phyloP scores from a whole-genome alignment of 371 early-diverging fungal species.

The Lichtheimia ramosa region DNA sequence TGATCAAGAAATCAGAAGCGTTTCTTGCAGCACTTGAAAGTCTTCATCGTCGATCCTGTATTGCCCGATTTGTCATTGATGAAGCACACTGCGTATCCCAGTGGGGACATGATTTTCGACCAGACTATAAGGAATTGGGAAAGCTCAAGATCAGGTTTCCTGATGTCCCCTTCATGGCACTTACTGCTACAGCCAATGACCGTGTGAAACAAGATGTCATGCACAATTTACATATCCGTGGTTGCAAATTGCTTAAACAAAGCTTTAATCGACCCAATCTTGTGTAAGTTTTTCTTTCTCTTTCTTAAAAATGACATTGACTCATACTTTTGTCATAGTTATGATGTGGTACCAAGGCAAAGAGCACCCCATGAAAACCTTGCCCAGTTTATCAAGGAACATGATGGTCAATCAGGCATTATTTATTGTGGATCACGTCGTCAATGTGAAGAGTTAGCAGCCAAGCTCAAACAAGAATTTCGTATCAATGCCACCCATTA shows the following conservation, averaged over 20 bases:
- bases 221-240: conserved; percentile 65
- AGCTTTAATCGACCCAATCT: conserved; percentile 93
- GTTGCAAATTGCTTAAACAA: conserved; percentile 73
- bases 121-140: conserved; percentile 79
- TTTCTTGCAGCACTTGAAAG: conserved; percentile 60
- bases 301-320: background rate
- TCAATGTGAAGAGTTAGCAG: conserved; percentile 89
- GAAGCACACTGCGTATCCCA: conserved; percentile 98
- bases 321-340: conserved; percentile 31
- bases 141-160: conserved; percentile 66
- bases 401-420: conserved; percentile 87
- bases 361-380: conserved; percentile 39
- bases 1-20: conserved; percentile 73
- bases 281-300: conserved; percentile 22
- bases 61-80: conserved; percentile 97
- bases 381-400: conserved; percentile 49
- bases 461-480: conserved; percentile 55
- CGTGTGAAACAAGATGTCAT: conserved; percentile 84
- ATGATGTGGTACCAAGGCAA: conserved; percentile 69
- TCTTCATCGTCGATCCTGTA: conserved; percentile 56
- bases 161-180: conserved; percentile 93
- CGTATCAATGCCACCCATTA: conserved; percentile 72
- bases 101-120: conserved; percentile 98
- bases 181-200: conserved; percentile 98
- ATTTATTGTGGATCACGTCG: conserved; percentile 93